Conservation (phyloP, 257 asterid genomes). For the Gentiana dahurica region DNA sequence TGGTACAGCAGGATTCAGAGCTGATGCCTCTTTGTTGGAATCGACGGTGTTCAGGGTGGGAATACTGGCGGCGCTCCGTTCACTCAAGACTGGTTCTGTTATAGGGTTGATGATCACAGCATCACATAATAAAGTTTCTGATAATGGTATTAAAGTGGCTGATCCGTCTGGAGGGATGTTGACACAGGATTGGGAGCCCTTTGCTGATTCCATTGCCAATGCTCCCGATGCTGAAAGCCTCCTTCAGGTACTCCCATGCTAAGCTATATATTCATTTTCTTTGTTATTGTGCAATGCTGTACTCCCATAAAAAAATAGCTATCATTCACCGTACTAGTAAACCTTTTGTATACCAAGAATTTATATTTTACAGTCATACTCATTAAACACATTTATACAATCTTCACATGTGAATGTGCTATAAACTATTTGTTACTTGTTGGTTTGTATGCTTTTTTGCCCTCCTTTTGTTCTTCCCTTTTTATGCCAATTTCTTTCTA, state of each 20-base stretch:
- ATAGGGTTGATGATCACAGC: constrained; percentile 91
- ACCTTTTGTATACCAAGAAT: no score
- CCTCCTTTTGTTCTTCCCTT: no score
- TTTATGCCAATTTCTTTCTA: no score
- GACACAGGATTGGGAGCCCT: constrained; percentile 92
- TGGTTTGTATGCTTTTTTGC: no score
- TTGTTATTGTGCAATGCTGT: not conserved
- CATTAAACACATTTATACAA: no score
- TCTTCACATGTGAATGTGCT: no score
- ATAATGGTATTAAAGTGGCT: constrained; percentile 84
- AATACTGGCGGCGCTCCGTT: constrained; percentile 75
- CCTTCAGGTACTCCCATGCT: constrained; percentile 33
- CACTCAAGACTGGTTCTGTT: constrained; percentile 55
- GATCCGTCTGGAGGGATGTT: constrained; percentile 94
- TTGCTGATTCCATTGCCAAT: constrained; percentile 70
- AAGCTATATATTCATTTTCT: not conserved
- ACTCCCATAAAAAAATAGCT: no score
- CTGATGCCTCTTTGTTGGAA: constrained; percentile 54
- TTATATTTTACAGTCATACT: no score
- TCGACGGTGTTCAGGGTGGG: constrained; percentile 82
- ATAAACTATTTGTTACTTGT: no score
- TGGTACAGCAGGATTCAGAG: constrained; percentile 89
- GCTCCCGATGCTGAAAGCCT: constrained; percentile 53
- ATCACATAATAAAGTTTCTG: constrained; percentile 68
- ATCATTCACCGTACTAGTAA: no score